Base-by-base conservation (phyloP, 2,329 filamentous ascomycete genomes). In the Magnaporthiopsis incrustans region DNA sequence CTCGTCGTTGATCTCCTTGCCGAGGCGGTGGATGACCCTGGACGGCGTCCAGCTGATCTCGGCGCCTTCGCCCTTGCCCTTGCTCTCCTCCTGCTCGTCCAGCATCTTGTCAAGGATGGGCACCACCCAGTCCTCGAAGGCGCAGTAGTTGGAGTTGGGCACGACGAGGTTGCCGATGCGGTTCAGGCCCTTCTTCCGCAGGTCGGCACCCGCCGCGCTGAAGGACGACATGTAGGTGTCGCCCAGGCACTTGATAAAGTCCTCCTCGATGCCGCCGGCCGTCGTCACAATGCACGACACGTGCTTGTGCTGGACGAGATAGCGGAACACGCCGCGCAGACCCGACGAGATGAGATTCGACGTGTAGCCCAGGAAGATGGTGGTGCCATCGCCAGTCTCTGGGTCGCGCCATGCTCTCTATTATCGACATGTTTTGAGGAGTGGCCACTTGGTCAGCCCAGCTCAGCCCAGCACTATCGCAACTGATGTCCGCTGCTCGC, bases 291-390 rank as follows among this genome's bases (percentile, higher is more conserved):
- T 91, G 69, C 89, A 90, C 0, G 92, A 95, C 67, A 99, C 88
- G 74, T 98, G 93, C 67, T 88, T 89, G 78, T 99, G 92, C 78
- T 98, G 85, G 59, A 96, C 93, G 0, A 99, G 85, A 79, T 92
- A 99, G 64, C 95, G 90, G 68, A 99, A 81, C 50, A 93, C 93
- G 69, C 96, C 93, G 63, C 95, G 87, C 35, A 99, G 85, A 11
- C 95, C 95, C 4, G 94, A 99, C 0, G 95, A 98, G 72, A 99
- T 97, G 70, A 99, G 83, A 75, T 99, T 99, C 62, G 92, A 97
- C 12, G 95, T 99, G 79, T 97, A 99, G 65, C 95, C 95, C 11
- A 99, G 85, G 77, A 99, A 98, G 70, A 99, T 94, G 66, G 95
- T 98, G 25, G 95, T 95, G 71, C 85, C 85, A 32, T 89, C 86